phyloP scores from a whole-genome alignment of 495 filamentous ascomycete species.

The Hypoxylon lienhwacheense region DNA sequence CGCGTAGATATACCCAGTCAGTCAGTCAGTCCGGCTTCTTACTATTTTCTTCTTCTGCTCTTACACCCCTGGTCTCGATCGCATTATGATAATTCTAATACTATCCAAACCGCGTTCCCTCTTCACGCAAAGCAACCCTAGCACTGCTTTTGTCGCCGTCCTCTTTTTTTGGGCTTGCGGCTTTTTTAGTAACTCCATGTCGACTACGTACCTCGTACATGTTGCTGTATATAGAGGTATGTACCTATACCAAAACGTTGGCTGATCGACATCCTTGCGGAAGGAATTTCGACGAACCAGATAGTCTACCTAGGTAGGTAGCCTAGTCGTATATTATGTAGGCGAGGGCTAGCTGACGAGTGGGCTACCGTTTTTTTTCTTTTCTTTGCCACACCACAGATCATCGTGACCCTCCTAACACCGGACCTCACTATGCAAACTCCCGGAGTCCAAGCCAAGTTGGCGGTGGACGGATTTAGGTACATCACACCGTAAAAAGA shows the following conservation, averaged over 20 bases:
- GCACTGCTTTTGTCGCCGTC: slow-evolving; percentile 19
- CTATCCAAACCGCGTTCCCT: no score
- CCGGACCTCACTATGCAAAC: slow-evolving; percentile 25
- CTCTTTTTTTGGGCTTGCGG: no score
- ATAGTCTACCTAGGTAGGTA: no score
- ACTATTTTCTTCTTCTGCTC: slow-evolving; percentile 1
- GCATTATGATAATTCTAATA: slow-evolving; percentile 13
- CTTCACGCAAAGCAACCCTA: slow-evolving; percentile 2
- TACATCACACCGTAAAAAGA: not conserved
- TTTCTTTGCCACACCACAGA: slow-evolving; percentile 34
- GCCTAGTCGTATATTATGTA: no score
- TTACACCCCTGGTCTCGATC: no score
- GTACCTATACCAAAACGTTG: not conserved
- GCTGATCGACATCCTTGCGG: slow-evolving; percentile 25
- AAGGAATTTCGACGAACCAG: slow-evolving; percentile 28
- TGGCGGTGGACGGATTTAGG: slow-evolving; percentile 19
- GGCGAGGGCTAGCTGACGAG: no score
- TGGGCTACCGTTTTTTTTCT: no score
- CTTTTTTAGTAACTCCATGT: slow-evolving; percentile 29
- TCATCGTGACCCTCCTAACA: slow-evolving; percentile 36
- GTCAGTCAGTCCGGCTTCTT: no score
- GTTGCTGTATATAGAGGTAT: no score
- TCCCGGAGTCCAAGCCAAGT: slow-evolving; percentile 27
- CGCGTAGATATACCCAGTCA: slow-evolving; percentile 31
- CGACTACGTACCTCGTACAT: slow-evolving; percentile 4